Evolutionary conservation across 2,329 filamentous ascomycete genomes (phyloP).

Genomic region (Ascosphaera apis): DNA sequence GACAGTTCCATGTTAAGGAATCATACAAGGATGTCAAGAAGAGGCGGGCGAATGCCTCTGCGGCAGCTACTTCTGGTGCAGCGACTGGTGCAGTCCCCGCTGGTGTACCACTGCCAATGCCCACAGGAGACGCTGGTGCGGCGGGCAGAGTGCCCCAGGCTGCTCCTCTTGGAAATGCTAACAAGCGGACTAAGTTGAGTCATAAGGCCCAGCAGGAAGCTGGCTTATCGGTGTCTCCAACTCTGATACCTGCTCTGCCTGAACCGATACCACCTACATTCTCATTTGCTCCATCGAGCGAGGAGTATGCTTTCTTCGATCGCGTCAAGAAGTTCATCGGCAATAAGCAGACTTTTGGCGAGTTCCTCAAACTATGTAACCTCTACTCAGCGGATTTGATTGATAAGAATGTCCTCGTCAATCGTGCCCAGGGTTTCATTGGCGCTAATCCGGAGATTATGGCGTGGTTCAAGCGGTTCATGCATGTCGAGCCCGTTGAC

Average conservation of each 20-base stretch:
- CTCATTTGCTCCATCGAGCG: constrained; percentile 48
- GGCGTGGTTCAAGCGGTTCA: constrained; percentile 64
- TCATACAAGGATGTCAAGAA: constrained; percentile 83
- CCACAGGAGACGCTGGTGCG: constrained; percentile 12
- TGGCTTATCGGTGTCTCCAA: constrained; percentile 48
- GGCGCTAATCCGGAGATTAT: constrained; percentile 76
- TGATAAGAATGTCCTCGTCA: constrained; percentile 57
- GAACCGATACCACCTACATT: constrained; percentile 62
- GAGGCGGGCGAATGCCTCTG: constrained; percentile 37
- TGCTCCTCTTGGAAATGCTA: constrained; percentile 20
- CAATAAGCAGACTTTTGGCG: constrained; percentile 78
- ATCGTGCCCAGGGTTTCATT: constrained; percentile 67
- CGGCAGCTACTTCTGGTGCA: constrained; percentile 13
- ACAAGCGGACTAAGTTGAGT: constrained; percentile 48
- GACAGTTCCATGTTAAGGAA: constrained; percentile 72
- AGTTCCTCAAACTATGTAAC: constrained; percentile 94
- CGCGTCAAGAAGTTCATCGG: constrained; percentile 88
- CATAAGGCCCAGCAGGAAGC: constrained; percentile 38
- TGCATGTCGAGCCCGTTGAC: constrained; percentile 49
- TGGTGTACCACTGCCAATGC: constrained; percentile 7
- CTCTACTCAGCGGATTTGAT: constrained; percentile 86
- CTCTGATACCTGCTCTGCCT: constrained; percentile 66
- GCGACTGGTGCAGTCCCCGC: constrained; percentile 14
- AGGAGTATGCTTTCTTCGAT: constrained; percentile 87
- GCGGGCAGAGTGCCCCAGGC: constrained; percentile 14